Evolutionary conservation across 129 eudicot species (phyloP), one percentile per base, ranked within the genome.

Genomic region (Saussurea involucrata): DNA sequence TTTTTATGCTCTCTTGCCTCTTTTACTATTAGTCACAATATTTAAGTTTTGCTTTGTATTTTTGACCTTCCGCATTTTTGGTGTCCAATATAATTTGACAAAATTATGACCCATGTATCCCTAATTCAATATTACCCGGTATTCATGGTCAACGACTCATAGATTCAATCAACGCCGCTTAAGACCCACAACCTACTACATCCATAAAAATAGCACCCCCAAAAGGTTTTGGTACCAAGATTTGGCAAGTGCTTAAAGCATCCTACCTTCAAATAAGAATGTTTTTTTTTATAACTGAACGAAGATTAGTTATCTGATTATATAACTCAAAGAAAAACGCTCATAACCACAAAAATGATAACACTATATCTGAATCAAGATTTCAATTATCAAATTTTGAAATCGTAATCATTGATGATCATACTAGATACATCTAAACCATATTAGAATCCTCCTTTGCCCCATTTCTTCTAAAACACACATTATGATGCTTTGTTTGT

Each of bases 401-500:
- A 36, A 71, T 71, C 1, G 37, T 18, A 29, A 69, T 57, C 28
- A 77, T 21, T 68, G 8, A 20, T 28, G 28, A 18, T 58, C 65
- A 20, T 58, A 5, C 18, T 36, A 18, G 61, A 72, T 42, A 33
- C 53, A 80, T 33, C 63, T 25, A 20, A 31, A 80, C 55, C 68
- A 65, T 65, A n/a, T 32, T 24, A 65, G 78, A 80, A 49, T 80
- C 68, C 66, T 65, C 33, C 27, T 28, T 64, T 65, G 27, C 29
- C 10, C 32, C n/a, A 32, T 64, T 64, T 72, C 78, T 25, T n/a
- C 57, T 17, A 32, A 66, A 49, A 22, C 68, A 53, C 78, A 73
- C 77, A 40, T 78, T 71, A 46, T 27, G 76, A 63, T 80, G 55
- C 83, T 80, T 72, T 65, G 78, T 72, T 72, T 79, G 69, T 55